Base-by-base conservation (phyloP, 2,329 filamentous ascomycete species). In the Sporothrix luriei region DNA sequence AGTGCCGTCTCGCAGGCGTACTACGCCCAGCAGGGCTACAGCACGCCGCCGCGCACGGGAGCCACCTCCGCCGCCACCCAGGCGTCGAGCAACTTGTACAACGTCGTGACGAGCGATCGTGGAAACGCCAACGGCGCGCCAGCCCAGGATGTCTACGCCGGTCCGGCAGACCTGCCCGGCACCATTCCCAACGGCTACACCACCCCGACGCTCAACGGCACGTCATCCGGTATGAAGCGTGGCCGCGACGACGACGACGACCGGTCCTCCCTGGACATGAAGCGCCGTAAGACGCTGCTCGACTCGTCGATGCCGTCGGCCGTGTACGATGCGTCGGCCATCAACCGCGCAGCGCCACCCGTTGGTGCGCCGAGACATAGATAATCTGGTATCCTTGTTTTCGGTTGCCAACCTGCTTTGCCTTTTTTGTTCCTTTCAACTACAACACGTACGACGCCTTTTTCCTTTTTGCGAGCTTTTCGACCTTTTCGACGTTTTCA, bases 31-130 rank as follows among this genome's bases (percentile, higher is more conserved):
- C 83, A 84, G 77, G 90, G 89, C 33, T 97, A 96, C 80, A 90
- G 84, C 77, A 94, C 92, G 0, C 91, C 94, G 64, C 93, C 93
- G 26, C 89, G 93, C 83, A 86, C 10, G 2, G 82, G 84, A 70
- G 82, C 83, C 1, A 61, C 71, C 21, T 55, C 72, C 0, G 70
- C 72, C 2, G 71, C 73, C 0, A 71, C 73, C 4, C 84, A 88
- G 71, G 85, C 90, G 3, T 89, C 91, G 0, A 94, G 92, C 82
- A 96, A 89, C 77, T 83, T 97, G 66, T 97, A 97, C 84, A 96
- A 89, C 79, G 90, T 96, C 72, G 93, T 97, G 82, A 94, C 90
- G 78, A 93, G 92, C 77, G 91, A 92, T 71, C 87, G 92, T 33
- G 87, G 83, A 62, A 81, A 84, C 40, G 82, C 86, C 21, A 92